Evolutionary conservation across 352 stramenopile species (phyloP), one percentile per base, ranked within the genome.

Genomic region (Phytophthora macrochlamydospora): DNA sequence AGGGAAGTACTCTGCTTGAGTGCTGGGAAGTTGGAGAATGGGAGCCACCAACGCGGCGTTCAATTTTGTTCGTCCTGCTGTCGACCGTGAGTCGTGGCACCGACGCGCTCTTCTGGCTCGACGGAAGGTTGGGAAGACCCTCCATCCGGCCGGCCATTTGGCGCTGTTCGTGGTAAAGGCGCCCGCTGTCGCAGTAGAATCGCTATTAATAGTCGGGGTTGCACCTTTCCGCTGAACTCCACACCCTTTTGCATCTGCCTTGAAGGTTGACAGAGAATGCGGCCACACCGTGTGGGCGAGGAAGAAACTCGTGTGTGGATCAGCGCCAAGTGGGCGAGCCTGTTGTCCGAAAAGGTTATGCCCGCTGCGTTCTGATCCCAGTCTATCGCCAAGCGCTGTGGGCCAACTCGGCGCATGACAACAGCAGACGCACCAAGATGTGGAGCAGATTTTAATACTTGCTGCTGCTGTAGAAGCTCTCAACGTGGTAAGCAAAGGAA

Each of bases 1-100:
- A 58, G 50, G 60, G 54, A 49, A 73, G 40, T 67, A 57, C 33
- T 59, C 11, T 54, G 62, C 56, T 74, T 56, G 56, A 62, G 52
- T 57, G 52, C 28, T 50, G 52, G 61, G 28, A 55, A 69, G 63
- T 73, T 73, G 63, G 30, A 28, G 51, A 75, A 55, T 75, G 67
- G 62, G 29, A 24, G 18, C 18, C 18, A 24, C 18, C 18, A 24
- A 24, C 18, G 18, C 18, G 18, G 18, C 18, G 18, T 24, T 24
- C 18, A 24, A 24, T 24, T 24, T 24, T 24, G 18, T 24, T 24
- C 18, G 18, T 24, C 18, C 18, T 24, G 18, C 18, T 24, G 18
- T 24, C 18, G 18, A 24, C 18, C 18, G 18, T 24, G 18, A 24
- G 18, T 24, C 18, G 18, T 24, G 18, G 18, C 18, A 24, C 18